Base-by-base conservation (phyloP, 257 asterid species). In the Nicotiana tomentosiformis region DNA sequence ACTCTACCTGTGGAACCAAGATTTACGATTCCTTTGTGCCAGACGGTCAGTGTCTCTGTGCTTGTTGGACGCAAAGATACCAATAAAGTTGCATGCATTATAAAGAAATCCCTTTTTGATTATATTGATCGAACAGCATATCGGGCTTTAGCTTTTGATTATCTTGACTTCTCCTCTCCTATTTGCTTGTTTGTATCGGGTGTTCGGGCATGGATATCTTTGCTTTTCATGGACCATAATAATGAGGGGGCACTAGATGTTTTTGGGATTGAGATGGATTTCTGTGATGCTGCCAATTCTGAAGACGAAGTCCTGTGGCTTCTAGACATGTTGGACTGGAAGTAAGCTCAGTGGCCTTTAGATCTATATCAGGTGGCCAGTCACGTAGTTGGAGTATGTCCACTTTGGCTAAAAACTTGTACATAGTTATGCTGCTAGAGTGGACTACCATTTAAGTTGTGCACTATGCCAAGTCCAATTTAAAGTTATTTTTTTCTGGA, bases 321-420 rank as follows among this genome's bases (percentile, higher is more conserved):
- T 30, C 93, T 96, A 5, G 99, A 96, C 87, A 96, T 96, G 93
- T 96, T 96, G 69, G 99, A 96, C 81, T 96, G 99, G 99, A 93
- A 96, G 90, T 94, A 90, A 94, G 81, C 74, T 64, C 67, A 1
- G 72, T 69, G 84, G 70, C 51, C 12, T 49, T 58, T 51, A 65
- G 78, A 9, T 66, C 17, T 32, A 55, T 51, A 16, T 29, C 0
- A 5, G 67, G 78, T 16, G 64, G 23, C 8, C 7, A 23, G 6
- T 46, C 20, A 0, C 46, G 68, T 81, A 58, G 68, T 37, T 84
- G 58, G 30, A 77, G 77, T 55, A 18, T 83, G 68, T 83, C 37
- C 64, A 74, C 39, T 79, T 67, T 72, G 65, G 83, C 69, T 46
- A 66, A 64, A 23, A 82, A 77, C 53, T 82, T 84, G 86, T 77